Conservation (phyloP, 352 stramenopile species). For the Aphanomyces stellatus region DNA sequence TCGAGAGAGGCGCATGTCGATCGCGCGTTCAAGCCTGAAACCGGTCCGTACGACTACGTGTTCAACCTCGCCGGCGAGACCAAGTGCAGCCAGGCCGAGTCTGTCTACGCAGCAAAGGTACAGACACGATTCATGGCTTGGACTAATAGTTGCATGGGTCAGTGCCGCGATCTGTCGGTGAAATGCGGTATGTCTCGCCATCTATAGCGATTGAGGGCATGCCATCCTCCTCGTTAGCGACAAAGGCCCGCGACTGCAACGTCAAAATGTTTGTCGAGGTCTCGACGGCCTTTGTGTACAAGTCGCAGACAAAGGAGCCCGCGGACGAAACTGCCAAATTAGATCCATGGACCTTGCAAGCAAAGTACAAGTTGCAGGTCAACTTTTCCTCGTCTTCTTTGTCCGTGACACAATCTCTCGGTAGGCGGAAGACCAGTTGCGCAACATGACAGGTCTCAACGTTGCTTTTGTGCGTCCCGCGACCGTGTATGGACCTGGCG, state of each 20-base stretch:
- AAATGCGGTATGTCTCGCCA: slow-evolving; percentile 70
- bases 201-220: too few species aligned
- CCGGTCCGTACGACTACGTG: slow-evolving; percentile 71
- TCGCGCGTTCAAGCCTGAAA: slow-evolving; percentile 59
- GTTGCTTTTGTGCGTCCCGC: slow-evolving; percentile 65
- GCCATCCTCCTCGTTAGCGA: too few species aligned
- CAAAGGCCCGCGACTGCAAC: slow-evolving; percentile 50
- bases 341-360: slow-evolving; percentile 74
- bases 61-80: slow-evolving; percentile 81
- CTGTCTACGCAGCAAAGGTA: slow-evolving; percentile 73
- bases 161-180: slow-evolving; percentile 72
- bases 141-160: too few species aligned
- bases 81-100: slow-evolving; percentile 65
- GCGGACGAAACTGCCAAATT: slow-evolving; percentile 52
- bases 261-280: slow-evolving; percentile 81
- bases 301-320: slow-evolving; percentile 64
- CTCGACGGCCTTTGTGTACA: slow-evolving; percentile 85
- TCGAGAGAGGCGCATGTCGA: slow-evolving; percentile 72
- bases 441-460: slow-evolving; percentile 42
- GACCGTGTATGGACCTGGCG: slow-evolving; percentile 71
- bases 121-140: too few species aligned
- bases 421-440: slow-evolving; percentile 61
- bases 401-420: background rate
- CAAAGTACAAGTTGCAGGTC: slow-evolving; percentile 79
- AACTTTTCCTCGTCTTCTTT: too few species aligned